Conservation (phyloP, 768 basidiomycete species). For the Fistulinella prunicolor region DNA sequence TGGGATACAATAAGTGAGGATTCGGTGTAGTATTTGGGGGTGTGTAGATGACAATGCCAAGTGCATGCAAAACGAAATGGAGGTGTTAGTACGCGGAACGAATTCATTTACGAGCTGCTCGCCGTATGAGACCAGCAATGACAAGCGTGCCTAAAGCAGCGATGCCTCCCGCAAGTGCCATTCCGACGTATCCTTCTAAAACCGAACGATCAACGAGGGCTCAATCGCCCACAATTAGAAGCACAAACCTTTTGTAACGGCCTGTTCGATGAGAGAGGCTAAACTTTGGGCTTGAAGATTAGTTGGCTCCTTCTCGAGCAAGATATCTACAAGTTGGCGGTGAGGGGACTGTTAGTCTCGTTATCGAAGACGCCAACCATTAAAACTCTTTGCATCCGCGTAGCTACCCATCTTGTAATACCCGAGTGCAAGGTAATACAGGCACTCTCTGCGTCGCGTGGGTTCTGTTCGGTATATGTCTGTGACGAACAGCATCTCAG, state of each 20-base stretch:
- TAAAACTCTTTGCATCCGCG: constrained; percentile 88
- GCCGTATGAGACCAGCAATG: constrained; percentile 78
- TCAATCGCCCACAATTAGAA: background rate
- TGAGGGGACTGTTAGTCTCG: constrained; percentile 1
- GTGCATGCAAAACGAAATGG: constrained; percentile 10
- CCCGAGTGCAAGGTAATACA: constrained; percentile 95
- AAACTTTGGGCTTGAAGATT: constrained; percentile 93
- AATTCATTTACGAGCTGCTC: constrained; percentile 55
- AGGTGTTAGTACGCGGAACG: constrained; percentile 12
- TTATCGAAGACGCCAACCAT: constrained; percentile 55
- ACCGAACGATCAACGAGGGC: background rate
- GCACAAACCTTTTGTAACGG: constrained; percentile 70
- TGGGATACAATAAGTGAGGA: constrained; percentile 27
- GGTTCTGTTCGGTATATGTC: constrained; percentile 92
- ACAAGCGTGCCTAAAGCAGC: constrained; percentile 80
- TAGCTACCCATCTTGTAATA: constrained; percentile 97
- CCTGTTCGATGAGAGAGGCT: constrained; percentile 79
- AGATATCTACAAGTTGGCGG: constrained; percentile 50
- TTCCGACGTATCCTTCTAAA: constrained; percentile 96
- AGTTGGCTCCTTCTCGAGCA: constrained; percentile 88
- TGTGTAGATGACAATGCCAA: constrained; percentile 11
- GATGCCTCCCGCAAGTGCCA: constrained; percentile 90
- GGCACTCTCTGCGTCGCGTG: constrained; percentile 83
- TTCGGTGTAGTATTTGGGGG: constrained; percentile 7
- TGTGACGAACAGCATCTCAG: constrained; percentile 31